These are phyloP conservation scores for Beauveria australis DNA, from an alignment of 2,329 filamentous ascomycete genomes.

Conservation along the genomic window DNA sequence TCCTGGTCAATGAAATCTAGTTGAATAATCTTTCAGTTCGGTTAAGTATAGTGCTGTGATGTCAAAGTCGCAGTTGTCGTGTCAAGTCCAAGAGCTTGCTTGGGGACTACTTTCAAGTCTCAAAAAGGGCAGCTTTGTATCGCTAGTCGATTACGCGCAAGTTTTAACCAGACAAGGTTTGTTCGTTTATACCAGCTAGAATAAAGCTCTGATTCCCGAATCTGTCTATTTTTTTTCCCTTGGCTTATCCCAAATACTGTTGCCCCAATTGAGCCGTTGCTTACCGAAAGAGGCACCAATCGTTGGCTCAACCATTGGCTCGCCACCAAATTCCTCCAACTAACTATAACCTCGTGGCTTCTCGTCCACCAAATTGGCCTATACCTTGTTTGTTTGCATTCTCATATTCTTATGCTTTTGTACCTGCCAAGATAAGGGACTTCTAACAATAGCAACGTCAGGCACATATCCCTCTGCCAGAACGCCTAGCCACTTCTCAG, in stretches of 20 bases:
- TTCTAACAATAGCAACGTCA: neutral
- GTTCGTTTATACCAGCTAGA: no score
- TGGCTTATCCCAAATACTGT: no score
- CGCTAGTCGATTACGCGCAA: neutral
- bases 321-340: neutral
- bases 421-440: neutral
- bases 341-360: neutral
- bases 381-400: neutral
- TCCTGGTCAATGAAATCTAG: neutral
- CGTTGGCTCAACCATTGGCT: neutral
- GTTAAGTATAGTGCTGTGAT: neutral
- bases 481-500: conserved; percentile 1
- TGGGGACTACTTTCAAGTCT: no score
- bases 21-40: neutral
- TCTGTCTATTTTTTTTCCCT: no score
- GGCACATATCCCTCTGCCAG: neutral
- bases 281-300: neutral
- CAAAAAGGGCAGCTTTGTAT: neutral
- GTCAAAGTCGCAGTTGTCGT: neutral
- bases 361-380: neutral
- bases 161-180: no score
- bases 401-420: neutral
- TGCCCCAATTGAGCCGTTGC: no score
- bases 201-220: no score
- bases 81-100: no score